Percentiles rank a stretch among this genome's conserved stretches.
Evolutionary conservation across 2,329 filamentous ascomycete genomes (phyloP).

Genomic region (Colletotrichum plurivorum): DNA sequence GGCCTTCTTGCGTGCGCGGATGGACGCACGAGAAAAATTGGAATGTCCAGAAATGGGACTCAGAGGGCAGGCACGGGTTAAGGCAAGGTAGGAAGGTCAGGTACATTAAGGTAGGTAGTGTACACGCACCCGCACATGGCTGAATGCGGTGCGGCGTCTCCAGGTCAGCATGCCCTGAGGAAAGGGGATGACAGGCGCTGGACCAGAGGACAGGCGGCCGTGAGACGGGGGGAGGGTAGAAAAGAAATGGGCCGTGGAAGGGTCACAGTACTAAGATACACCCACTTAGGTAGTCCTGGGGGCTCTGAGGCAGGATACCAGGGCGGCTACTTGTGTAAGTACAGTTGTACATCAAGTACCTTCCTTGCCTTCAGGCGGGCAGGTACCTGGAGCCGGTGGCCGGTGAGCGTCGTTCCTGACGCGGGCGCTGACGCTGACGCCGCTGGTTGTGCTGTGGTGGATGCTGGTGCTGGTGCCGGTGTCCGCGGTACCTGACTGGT

Average conservation of each 20-base stretch:
- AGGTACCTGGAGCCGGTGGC: too few species aligned
- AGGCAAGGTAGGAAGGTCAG: slow-evolving; percentile 9
- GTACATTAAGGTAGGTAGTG: not conserved
- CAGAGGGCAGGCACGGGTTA: slow-evolving; percentile 16
- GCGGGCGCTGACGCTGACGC: too few species aligned
- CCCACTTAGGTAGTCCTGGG: not conserved
- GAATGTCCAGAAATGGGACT: slow-evolving; percentile 34
- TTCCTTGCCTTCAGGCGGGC: too few species aligned
- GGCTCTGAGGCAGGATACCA: not conserved
- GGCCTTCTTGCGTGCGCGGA: slow-evolving; percentile 16
- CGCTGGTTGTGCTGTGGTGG: not conserved
- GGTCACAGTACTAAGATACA: not conserved
- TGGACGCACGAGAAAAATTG: slow-evolving; percentile 34
- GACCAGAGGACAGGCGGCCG: not conserved
- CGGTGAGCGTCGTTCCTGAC: too few species aligned
- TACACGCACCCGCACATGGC: slow-evolving; percentile 7
- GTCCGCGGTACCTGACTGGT: not conserved
- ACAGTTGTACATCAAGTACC: too few species aligned
- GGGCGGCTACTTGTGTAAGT: too few species aligned
- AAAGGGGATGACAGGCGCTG: slow-evolving; percentile 8
- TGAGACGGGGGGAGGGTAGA: slow-evolving; percentile 1
- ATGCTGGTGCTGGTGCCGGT: too few species aligned
- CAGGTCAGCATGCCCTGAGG: slow-evolving; percentile 16
- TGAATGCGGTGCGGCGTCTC: slow-evolving; percentile 15
- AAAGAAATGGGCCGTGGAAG: slow-evolving; percentile 33